These are phyloP conservation scores for Pseudocercospora ulei DNA, from an alignment of 2,329 filamentous ascomycete species.

Conservation along the genomic window DNA sequence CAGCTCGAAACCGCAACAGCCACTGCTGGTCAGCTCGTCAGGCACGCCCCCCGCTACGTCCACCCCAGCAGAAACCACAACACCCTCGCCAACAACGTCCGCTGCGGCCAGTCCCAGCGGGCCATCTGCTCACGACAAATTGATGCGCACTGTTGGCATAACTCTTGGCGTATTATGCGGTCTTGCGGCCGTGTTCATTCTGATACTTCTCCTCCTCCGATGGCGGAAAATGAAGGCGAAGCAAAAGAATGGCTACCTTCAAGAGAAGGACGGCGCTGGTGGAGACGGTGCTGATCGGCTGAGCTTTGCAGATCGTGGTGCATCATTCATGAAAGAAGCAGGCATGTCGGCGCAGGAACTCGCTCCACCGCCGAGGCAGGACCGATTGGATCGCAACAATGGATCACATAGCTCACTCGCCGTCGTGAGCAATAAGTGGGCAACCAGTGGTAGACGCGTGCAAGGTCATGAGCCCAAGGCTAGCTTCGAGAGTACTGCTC, in stretches of 20 bases:
- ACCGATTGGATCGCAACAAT: constrained; percentile 14
- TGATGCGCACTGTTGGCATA: constrained; percentile 61
- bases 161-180: constrained; percentile 74
- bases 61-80: constrained; percentile 32
- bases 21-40: constrained; percentile 25
- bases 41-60: constrained; percentile 34
- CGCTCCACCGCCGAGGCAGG: constrained; percentile 18
- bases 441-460: constrained; percentile 41
- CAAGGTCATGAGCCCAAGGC: constrained; percentile 38
- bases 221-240: constrained; percentile 51
- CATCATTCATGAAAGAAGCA: constrained; percentile 46
- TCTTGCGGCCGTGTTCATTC: constrained; percentile 57
- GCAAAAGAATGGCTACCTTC: constrained; percentile 38
- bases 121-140: constrained; percentile 40
- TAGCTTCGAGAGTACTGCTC: constrained; percentile 53
- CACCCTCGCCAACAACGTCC: constrained; percentile 33
- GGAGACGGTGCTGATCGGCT: constrained; percentile 32
- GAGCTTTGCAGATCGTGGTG: constrained; percentile 45
- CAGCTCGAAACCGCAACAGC: constrained; percentile 38
- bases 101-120: constrained; percentile 30
- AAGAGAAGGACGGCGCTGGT: constrained; percentile 34
- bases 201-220: constrained; percentile 60
- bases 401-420: constrained; percentile 38
- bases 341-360: constrained; percentile 36
- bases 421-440: constrained; percentile 49